These are phyloP conservation scores for Ramichloridium luteum DNA, from an alignment of 2,329 filamentous ascomycete genomes.

Conservation along the genomic window DNA sequence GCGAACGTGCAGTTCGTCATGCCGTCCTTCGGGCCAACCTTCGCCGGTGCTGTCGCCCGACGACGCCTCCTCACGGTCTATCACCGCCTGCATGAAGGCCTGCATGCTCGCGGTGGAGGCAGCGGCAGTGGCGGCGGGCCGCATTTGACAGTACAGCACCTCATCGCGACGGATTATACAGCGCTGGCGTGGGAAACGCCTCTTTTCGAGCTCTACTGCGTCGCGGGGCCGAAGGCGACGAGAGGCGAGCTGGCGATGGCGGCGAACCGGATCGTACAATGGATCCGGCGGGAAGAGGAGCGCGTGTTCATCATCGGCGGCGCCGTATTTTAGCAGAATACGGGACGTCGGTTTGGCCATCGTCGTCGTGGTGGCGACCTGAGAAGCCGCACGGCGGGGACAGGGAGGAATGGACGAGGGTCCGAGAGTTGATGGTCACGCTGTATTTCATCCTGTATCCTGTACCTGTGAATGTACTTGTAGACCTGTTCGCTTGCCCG, in stretches of 20 bases:
- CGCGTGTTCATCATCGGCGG: slow-evolving; percentile 93
- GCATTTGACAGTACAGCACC: slow-evolving; percentile 77
- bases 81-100: slow-evolving; percentile 66
- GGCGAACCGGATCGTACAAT: slow-evolving; percentile 80
- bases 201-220: slow-evolving; percentile 84
- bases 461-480: no score
- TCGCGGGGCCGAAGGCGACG: slow-evolving; percentile 61
- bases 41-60: slow-evolving; percentile 29
- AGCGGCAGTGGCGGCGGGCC: no score
- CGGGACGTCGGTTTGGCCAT: neutral
- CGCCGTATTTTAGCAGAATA: slow-evolving; percentile 51
- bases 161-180: slow-evolving; percentile 59
- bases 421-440: no score
- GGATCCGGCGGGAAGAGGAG: slow-evolving; percentile 86
- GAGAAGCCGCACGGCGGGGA: no score
- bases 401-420: no score
- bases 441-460: no score
- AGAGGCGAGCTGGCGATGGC: slow-evolving; percentile 62
- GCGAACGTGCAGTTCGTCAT: slow-evolving; percentile 93
- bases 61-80: slow-evolving; percentile 67
- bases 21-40: slow-evolving; percentile 65
- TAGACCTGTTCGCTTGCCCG: no score
- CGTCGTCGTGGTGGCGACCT: neutral
- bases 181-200: slow-evolving; percentile 86
- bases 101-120: slow-evolving; percentile 79